These are phyloP conservation scores for Nemania bipapillata DNA, from an alignment of 2,329 filamentous ascomycete species.

Conservation along the genomic window DNA sequence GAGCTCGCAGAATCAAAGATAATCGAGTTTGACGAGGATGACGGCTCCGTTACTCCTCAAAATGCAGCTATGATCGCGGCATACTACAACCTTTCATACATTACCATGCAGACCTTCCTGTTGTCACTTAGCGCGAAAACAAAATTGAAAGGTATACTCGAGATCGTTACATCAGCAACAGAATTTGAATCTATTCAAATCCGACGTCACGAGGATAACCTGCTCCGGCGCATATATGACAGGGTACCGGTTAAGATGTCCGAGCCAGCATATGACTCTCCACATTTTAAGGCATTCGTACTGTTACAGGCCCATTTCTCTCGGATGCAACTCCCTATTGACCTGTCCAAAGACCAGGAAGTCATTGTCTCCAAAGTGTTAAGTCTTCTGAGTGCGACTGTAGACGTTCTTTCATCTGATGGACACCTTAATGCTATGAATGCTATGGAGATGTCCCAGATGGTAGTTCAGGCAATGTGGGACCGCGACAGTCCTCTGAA, in stretches of 20 bases:
- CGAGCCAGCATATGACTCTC: slow-evolving; percentile 85
- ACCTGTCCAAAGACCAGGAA: slow-evolving; percentile 95
- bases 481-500: slow-evolving; percentile 96
- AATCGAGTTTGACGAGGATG: slow-evolving; percentile 93
- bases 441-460: slow-evolving; percentile 99
- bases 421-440: slow-evolving; percentile 97
- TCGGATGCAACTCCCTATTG: slow-evolving; percentile 93
- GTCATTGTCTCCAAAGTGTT: slow-evolving; percentile 84
- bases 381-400: slow-evolving; percentile 87
- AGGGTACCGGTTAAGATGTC: slow-evolving; percentile 95
- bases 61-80: slow-evolving; percentile 98
- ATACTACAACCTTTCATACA: slow-evolving; percentile 99
- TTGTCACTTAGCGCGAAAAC: slow-evolving; percentile 87
- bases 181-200: slow-evolving; percentile 97
- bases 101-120: slow-evolving; percentile 98
- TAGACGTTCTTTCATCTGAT: slow-evolving; percentile 94
- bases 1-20: slow-evolving; percentile 94
- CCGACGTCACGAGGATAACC: slow-evolving; percentile 86
- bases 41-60: slow-evolving; percentile 86
- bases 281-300: slow-evolving; percentile 98
- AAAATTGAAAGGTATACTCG: slow-evolving; percentile 95
- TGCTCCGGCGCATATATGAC: slow-evolving; percentile 92
- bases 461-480: slow-evolving; percentile 99
- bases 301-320: slow-evolving; percentile 97
- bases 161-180: slow-evolving; percentile 95